Percentiles rank a stretch among this genome's conserved stretches.
Evolutionary conservation across 805 yeast species (phyloP).

Genomic region (Blastobotrys muscicola): DNA sequence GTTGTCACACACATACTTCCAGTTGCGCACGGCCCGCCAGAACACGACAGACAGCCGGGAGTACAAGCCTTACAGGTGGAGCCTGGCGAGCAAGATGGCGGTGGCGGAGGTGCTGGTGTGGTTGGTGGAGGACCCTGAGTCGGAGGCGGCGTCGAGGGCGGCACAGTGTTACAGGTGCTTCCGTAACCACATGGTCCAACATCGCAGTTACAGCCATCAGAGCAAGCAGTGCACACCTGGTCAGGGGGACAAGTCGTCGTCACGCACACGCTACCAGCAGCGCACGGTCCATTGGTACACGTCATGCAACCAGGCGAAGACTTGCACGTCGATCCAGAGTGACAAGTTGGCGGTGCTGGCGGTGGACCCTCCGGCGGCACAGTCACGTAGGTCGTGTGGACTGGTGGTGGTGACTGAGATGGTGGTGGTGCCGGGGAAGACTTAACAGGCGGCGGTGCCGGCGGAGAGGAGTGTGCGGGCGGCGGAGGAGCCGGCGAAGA

Average conservation of each 20-base stretch:
- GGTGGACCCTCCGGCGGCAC: too few relatives aligned
- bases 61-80: background rate
- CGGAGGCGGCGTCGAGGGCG: too few relatives aligned
- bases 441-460: conserved; percentile 1
- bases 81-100: background rate
- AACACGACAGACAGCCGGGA: background rate
- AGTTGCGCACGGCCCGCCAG: background rate
- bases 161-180: background rate
- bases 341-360: too few relatives aligned
- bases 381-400: background rate
- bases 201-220: too few relatives aligned
- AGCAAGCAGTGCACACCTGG: too few relatives aligned
- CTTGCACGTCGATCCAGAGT: background rate
- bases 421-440: conserved; percentile 1
- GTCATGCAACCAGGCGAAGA: background rate
- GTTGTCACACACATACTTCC: background rate
- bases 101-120: too few relatives aligned
- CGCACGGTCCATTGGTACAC: background rate
- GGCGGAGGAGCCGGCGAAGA: too few relatives aligned
- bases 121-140: too few relatives aligned
- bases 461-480: background rate
- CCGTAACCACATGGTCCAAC: background rate
- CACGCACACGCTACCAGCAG: background rate
- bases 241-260: background rate
- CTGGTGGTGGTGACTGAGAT: conserved; percentile 1